A percentile compares a stretch with the other conserved stretches of the same genome.
phyloP scores from a whole-genome alignment of 345 rosid genomes.

The Dimocarpus longan region DNA sequence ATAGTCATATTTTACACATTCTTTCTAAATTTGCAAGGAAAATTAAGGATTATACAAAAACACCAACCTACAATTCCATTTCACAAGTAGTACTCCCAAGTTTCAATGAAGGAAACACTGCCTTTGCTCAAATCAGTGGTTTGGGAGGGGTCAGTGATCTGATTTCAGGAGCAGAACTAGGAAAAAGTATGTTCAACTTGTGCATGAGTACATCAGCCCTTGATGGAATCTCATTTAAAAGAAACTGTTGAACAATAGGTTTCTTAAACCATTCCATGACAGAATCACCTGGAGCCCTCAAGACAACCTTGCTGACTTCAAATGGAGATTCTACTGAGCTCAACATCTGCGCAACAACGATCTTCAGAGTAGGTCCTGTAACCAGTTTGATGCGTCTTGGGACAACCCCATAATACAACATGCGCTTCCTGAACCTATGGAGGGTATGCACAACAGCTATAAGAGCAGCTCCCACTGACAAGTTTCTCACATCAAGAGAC shows the following conservation, averaged over 20 bases:
- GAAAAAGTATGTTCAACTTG: slow-evolving; percentile 81
- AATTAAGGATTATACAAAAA: background rate
- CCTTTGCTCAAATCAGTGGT: slow-evolving; percentile 48
- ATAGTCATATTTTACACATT: background rate
- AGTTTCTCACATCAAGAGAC: slow-evolving; percentile 94
- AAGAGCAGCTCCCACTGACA: slow-evolving; percentile 96
- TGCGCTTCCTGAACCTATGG: slow-evolving; percentile 92
- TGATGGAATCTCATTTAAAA: slow-evolving; percentile 87
- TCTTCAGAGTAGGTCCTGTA: slow-evolving; percentile 92
- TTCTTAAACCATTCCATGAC: slow-evolving; percentile 99
- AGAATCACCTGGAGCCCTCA: slow-evolving; percentile 87
- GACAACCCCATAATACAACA: slow-evolving; percentile 90
- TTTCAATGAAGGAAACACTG: slow-evolving; percentile 11
- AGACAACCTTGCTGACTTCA: slow-evolving; percentile 92
- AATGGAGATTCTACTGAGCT: slow-evolving; percentile 94
- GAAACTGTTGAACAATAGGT: slow-evolving; percentile 96
- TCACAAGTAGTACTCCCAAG: background rate
- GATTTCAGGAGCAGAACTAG: slow-evolving; percentile 93
- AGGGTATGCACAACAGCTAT: slow-evolving; percentile 95
- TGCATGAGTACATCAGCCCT: slow-evolving; percentile 93
- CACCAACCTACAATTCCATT: background rate
- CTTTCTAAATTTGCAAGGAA: background rate
- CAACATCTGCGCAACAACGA: slow-evolving; percentile 88
- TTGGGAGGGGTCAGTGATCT: slow-evolving; percentile 79
- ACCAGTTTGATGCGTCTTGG: slow-evolving; percentile 96